Base-by-base conservation (phyloP, 2,329 filamentous ascomycete genomes). In the Fusarium luffae region DNA sequence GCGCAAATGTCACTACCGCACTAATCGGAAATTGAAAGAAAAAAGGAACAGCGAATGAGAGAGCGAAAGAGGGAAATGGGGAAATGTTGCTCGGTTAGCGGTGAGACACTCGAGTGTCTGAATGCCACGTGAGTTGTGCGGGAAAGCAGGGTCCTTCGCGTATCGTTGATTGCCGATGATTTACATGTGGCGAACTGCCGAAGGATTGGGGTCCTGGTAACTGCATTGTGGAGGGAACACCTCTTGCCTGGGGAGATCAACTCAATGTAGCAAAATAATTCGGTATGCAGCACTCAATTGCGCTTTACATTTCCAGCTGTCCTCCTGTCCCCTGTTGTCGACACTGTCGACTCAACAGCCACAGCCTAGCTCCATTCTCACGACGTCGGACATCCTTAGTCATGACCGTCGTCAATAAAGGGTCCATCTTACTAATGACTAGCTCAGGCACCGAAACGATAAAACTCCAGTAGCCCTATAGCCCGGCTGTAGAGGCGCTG, bases 391-490 rank as follows among this genome's bases (percentile, higher is more conserved):
- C 27, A 23, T 12, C 4, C 11, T 10, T 28, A n/a, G n/a, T 6
- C 3, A 2, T 14, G 4, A 3, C 18, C n/a, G 11, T n/a, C n/a
- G 19, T 59, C 23, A 42, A 59, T 21, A 19, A 50, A 32, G 47
- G 60, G 60, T 59, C 54, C 47, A 65, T 40, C 13, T 18, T 21
- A 28, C 9, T 37, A 11, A 11, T n/a, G 7, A 7, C 12, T 19
- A 64, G 51, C 10, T 12, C 23, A 59, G 52, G 41, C 1, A 59
- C 57, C 16, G 25, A 61, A 63, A 37, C 58, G 34, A 28, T 65
- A 60, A n/a, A 32, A 14, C 10, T 30, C 16, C 54, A 46, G 59
- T 65, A 65, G 60, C 42, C 25, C 34, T 27, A 65, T 3, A 13
- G 13, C 7, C 30, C 34, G 62, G 13, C 60, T 16, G 14, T 18